A percentile compares a stretch with the other conserved stretches of the same genome.
Evolutionary conservation across 495 filamentous ascomycete genomes (phyloP).

Genomic region (Penicillium lividum): DNA sequence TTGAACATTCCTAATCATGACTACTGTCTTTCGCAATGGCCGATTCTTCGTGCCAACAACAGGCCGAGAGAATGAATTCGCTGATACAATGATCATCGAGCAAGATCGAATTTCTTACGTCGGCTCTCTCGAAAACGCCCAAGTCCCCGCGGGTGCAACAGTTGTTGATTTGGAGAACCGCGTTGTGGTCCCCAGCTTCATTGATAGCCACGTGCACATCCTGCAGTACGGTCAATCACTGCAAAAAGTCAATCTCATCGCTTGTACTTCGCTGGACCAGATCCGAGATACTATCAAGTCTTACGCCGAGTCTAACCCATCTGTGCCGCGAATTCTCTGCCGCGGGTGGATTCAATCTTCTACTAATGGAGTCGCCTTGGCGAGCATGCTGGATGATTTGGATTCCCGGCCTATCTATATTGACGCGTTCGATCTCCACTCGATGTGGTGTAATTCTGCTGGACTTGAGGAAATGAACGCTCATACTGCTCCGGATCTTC

Average conservation of each 20-base stretch:
- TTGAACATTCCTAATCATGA: conserved; percentile 24
- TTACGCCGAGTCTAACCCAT: conserved; percentile 52
- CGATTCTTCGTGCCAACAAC: conserved; percentile 41
- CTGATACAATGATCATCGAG: conserved; percentile 41
- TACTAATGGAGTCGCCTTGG: conserved; percentile 51
- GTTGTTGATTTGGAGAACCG: conserved; percentile 47
- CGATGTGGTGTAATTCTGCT: conserved; percentile 60
- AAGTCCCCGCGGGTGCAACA: conserved; percentile 31
- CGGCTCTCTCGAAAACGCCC: conserved; percentile 39
- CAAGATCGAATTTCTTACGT: conserved; percentile 41
- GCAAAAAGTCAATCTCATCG: conserved; percentile 55
- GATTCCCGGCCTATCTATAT: conserved; percentile 58
- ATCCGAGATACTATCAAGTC: conserved; percentile 52
- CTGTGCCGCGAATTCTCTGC: conserved; percentile 52
- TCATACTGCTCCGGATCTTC: conserved; percentile 48
- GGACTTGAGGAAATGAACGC: conserved; percentile 55
- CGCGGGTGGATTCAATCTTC: conserved; percentile 64
- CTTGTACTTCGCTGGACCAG: conserved; percentile 53
- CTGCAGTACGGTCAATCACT: conserved; percentile 61
- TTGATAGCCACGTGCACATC: conserved; percentile 65
- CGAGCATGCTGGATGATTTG: conserved; percentile 55
- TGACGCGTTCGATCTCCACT: conserved; percentile 64
- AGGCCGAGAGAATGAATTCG: conserved; percentile 33
- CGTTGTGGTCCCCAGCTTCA: conserved; percentile 61
- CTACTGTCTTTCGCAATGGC: conserved; percentile 46